These are phyloP conservation scores for Vitis rotundifolia DNA, from an alignment of 164 flowering plant species.

Conservation along the genomic window DNA sequence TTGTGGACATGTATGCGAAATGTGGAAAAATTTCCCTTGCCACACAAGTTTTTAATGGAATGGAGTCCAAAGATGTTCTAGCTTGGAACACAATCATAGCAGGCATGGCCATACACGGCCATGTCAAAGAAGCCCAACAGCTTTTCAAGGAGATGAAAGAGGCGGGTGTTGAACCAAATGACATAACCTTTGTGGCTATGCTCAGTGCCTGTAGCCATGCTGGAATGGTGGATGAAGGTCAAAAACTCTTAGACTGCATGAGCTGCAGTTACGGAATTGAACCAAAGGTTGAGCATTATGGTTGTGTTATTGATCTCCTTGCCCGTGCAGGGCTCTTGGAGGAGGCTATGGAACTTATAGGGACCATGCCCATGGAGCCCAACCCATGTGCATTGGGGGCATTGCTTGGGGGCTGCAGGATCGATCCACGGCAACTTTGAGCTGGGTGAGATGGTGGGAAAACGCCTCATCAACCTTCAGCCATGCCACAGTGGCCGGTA, in stretches of 20 bases:
- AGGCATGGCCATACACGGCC: constrained; percentile 30
- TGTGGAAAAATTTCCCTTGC: neutral
- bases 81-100: too few relatives aligned
- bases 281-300: constrained; percentile 35
- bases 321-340: constrained; percentile 24
- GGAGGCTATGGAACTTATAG: constrained; percentile 24
- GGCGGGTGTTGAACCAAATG: constrained; percentile 23
- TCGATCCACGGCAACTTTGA: constrained; percentile 26
- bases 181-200: constrained; percentile 27
- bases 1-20: neutral
- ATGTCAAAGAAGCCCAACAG: constrained; percentile 18
- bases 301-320: constrained; percentile 32
- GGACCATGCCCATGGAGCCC: constrained; percentile 35
- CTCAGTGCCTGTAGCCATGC: constrained; percentile 28
- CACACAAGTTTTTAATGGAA: too few relatives aligned
- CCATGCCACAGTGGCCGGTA: too few relatives aligned
- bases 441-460: constrained; percentile 2
- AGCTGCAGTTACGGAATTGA: constrained; percentile 16
- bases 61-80: too few relatives aligned
- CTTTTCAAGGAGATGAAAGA: constrained; percentile 27
- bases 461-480: too few relatives aligned
- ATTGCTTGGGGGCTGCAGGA: constrained; percentile 30
- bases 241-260: constrained; percentile 17
- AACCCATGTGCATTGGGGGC: constrained; percentile 28
- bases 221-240: constrained; percentile 28